A percentile compares a stretch with the other conserved stretches of the same genome.
These are phyloP conservation scores for Umbilicaria muhlenbergii DNA, from an alignment of 495 filamentous ascomycete species.

Conservation along the genomic window DNA sequence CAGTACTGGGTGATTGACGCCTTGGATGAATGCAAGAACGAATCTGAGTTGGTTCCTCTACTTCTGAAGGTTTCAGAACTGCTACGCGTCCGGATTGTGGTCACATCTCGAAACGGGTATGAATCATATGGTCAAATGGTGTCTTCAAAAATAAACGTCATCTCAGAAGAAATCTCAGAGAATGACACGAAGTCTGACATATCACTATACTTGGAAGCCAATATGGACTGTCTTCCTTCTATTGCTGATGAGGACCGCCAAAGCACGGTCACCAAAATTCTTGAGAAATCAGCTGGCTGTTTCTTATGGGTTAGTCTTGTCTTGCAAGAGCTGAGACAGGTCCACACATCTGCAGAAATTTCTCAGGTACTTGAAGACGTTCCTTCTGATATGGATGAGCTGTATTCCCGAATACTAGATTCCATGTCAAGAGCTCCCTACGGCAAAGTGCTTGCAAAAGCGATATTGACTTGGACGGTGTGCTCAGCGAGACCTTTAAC, in stretches of 20 bases:
- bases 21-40: conserved; percentile 21
- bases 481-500: conserved; percentile 18
- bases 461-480: conserved; percentile 20
- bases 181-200: conserved; percentile 5
- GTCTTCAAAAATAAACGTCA: conserved; percentile 3
- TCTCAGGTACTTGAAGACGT: conserved; percentile 18
- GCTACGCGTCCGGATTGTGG: conserved; percentile 16
- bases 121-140: background rate
- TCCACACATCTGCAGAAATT: conserved; percentile 14
- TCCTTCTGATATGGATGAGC: conserved; percentile 19
- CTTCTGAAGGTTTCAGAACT: conserved; percentile 11
- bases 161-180: conserved; percentile 4
- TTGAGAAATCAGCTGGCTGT: conserved; percentile 18
- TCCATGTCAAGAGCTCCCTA: conserved; percentile 10
- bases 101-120: conserved; percentile 16
- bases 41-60: conserved; percentile 13
- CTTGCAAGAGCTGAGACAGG: conserved; percentile 14
- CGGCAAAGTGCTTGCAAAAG: conserved; percentile 15
- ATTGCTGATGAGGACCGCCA: conserved; percentile 6
- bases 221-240: conserved; percentile 3
- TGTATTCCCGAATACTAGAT: conserved; percentile 18
- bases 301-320: conserved; percentile 25
- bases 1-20: conserved; percentile 29
- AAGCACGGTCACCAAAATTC: conserved; percentile 13
- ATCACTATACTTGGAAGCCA: conserved; percentile 4